A percentile compares a stretch with the other conserved stretches of the same genome.
These are phyloP conservation scores for Dactylellina drechsleri DNA, from an alignment of 2,329 filamentous ascomycete species.

Conservation along the genomic window DNA sequence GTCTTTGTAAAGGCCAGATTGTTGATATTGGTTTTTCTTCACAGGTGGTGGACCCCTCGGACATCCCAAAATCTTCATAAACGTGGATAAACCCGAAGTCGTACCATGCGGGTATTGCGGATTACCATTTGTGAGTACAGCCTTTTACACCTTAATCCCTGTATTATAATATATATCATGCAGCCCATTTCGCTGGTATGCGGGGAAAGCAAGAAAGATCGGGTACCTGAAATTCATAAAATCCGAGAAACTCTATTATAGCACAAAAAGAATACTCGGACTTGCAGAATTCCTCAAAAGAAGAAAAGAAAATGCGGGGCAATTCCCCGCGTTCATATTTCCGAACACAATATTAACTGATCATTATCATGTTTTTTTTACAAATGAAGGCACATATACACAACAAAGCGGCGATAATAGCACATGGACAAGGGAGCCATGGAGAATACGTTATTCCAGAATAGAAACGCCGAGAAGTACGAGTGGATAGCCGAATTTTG, in stretches of 20 bases:
- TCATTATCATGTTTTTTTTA: neutral
- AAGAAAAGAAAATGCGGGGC: too few species aligned
- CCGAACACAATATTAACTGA: neutral
- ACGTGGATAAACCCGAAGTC: constrained; percentile 96
- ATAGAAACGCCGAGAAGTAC: constrained; percentile 2
- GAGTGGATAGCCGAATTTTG: neutral
- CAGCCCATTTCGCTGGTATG: too few species aligned
- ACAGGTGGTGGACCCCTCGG: constrained; percentile 81
- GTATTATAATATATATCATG: too few species aligned
- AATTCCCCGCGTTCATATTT: too few species aligned
- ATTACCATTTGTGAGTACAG: constrained; percentile 79
- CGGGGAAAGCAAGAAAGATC: too few species aligned
- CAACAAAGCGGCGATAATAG: constrained; percentile 47
- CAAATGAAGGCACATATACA: constrained; percentile 43
- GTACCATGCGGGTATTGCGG: constrained; percentile 91
- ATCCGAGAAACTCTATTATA: too few species aligned
- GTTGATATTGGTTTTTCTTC: too few species aligned
- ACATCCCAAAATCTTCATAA: constrained; percentile 95
- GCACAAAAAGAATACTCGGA: too few species aligned
- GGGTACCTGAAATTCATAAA: too few species aligned
- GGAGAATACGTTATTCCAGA: constrained; percentile 49
- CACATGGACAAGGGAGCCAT: constrained; percentile 43
- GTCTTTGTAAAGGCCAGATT: too few species aligned
- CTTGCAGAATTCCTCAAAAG: too few species aligned
- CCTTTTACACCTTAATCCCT: constrained; percentile 36